Evolutionary conservation across 345 rosid species (phyloP).

Genomic region (Ailanthus altissimus): DNA sequence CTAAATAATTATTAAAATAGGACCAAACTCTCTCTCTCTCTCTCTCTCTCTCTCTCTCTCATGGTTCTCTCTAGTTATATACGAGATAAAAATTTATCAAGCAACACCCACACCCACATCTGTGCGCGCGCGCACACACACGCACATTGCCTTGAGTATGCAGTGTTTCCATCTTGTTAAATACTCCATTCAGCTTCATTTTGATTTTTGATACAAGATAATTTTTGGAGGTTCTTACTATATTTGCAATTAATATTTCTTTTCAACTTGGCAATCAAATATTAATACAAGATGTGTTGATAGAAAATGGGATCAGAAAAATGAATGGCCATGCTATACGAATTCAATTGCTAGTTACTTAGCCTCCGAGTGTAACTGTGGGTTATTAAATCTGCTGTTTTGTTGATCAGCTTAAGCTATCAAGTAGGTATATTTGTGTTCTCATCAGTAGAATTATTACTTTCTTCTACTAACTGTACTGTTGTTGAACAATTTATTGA

Average conservation of each 20-base stretch:
- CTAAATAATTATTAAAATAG: slow-evolving; percentile 16
- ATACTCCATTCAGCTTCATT: background rate
- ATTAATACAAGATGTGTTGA: background rate
- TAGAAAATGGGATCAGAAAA: background rate
- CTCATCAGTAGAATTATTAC: background rate
- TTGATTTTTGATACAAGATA: no score
- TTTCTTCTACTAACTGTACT: background rate
- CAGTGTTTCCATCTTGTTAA: background rate
- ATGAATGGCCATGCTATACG: background rate
- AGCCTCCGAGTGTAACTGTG: background rate
- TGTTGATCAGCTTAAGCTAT: background rate
- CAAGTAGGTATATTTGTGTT: background rate
- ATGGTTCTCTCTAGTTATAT: background rate
- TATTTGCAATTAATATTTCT: no score
- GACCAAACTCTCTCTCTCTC: background rate
- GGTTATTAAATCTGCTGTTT: background rate
- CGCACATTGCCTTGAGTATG: background rate
- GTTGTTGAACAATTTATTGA: background rate
- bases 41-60: background rate
- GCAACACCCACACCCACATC: background rate
- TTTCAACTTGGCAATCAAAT: background rate
- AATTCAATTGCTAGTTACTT: background rate
- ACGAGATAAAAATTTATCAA: background rate
- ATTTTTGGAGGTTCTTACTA: no score
- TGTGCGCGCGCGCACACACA: no score